A percentile compares a stretch with the other conserved stretches of the same genome.
These are phyloP conservation scores for Colletotrichum endophyticum DNA, from an alignment of 2,329 filamentous ascomycete species.

Conservation along the genomic window DNA sequence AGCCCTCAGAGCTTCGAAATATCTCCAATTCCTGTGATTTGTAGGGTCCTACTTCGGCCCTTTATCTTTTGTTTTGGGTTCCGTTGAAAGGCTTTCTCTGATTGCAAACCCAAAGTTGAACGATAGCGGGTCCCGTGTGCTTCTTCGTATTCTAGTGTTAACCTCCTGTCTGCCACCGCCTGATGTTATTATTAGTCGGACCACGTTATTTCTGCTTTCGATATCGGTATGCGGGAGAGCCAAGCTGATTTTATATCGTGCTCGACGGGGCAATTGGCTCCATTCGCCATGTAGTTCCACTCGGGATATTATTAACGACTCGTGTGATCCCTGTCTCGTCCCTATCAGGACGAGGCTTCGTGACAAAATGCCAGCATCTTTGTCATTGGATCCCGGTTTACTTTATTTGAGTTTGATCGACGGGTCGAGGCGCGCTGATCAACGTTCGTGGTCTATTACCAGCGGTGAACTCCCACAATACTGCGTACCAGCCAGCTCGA, in stretches of 20 bases:
- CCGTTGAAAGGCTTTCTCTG: not conserved
- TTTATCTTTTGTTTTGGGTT: not conserved
- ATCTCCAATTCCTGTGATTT: not conserved
- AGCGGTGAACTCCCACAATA: not conserved
- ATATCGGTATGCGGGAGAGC: not conserved
- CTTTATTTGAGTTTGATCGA: not conserved
- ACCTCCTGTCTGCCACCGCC: not conserved
- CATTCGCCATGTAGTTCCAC: not conserved
- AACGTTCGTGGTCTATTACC: not conserved
- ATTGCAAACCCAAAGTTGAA: not conserved
- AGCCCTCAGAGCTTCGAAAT: not conserved
- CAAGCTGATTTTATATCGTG: not conserved
- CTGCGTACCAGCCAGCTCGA: not conserved
- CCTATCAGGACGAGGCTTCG: not conserved
- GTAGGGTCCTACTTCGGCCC: not conserved
- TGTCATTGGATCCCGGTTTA: not conserved
- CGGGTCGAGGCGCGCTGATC: not conserved
- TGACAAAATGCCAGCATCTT: not conserved
- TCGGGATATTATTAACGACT: not conserved
- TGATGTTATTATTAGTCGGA: not conserved
- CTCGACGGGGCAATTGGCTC: not conserved
- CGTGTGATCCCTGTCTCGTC: not conserved
- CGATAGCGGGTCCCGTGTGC: not conserved
- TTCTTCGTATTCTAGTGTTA: not conserved
- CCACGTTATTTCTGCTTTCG: not conserved